Conservation (phyloP, 2,329 filamentous ascomycete genomes). For the Curvularia hawaiiensis region DNA sequence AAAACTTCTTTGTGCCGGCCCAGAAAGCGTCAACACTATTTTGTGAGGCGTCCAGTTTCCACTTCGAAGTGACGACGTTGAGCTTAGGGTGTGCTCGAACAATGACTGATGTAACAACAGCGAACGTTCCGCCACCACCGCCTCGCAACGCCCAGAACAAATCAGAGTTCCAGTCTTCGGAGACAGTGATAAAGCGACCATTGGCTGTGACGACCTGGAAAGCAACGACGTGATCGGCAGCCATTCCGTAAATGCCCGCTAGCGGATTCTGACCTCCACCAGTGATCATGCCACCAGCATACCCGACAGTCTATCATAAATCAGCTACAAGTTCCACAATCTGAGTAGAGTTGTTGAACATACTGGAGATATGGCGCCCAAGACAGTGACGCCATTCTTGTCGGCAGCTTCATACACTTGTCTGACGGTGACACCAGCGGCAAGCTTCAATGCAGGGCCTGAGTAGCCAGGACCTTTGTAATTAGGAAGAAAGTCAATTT, state of each 20-base stretch:
- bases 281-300: conserved; percentile 44
- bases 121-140: conserved; percentile 30
- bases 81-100: conserved; percentile 29
- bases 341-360: too few species aligned
- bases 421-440: conserved; percentile 35
- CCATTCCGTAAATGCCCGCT: conserved; percentile 49
- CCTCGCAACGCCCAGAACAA: conserved; percentile 34
- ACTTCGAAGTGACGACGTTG: conserved; percentile 25
- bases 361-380: too few species aligned
- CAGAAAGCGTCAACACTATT: conserved; percentile 27
- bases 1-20: conserved; percentile 18
- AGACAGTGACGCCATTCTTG: conserved; percentile 26
- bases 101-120: conserved; percentile 19
- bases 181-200: conserved; percentile 18
- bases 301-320: too few species aligned
- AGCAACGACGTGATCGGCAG: conserved; percentile 28
- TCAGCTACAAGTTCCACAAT: too few species aligned
- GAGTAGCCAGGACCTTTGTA: conserved; percentile 33
- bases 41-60: too few species aligned
- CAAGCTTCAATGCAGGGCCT: conserved; percentile 35
- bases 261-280: conserved; percentile 61
- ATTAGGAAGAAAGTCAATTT: conserved; percentile 31
- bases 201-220: conserved; percentile 28
- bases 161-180: conserved; percentile 17
- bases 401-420: conserved; percentile 38